A percentile compares a stretch with the other conserved stretches of the same genome.
Conservation (phyloP, 2,329 filamentous ascomycete genomes). For the Achaetomium macrosporum region DNA sequence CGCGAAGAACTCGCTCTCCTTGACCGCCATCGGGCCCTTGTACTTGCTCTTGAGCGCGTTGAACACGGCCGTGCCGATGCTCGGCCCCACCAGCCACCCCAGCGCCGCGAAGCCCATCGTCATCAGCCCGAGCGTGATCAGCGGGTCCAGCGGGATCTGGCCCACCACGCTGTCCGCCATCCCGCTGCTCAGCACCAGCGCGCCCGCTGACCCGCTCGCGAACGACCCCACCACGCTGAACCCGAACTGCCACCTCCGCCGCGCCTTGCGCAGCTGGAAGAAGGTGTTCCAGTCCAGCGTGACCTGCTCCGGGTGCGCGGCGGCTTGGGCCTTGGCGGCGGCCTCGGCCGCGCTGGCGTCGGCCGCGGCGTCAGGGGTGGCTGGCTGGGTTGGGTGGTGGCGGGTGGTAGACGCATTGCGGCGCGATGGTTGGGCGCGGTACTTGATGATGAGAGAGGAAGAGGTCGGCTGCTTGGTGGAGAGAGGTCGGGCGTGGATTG, state of each 20-base stretch:
- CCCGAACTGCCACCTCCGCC: conserved; percentile 74
- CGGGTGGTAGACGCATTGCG: conserved; percentile 15
- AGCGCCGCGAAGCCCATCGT: conserved; percentile 70
- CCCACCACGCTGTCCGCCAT: conserved; percentile 65
- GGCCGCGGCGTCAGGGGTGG: conserved; percentile 16
- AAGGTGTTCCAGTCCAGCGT: conserved; percentile 85
- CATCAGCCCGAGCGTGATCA: conserved; percentile 76
- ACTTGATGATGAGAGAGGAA: conserved; percentile 16
- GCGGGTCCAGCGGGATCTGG: conserved; percentile 78
- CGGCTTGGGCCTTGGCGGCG: conserved; percentile 24
- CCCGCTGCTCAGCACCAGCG: conserved; percentile 61
- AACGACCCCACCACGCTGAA: conserved; percentile 65
- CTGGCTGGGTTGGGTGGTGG: not conserved
- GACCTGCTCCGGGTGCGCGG: conserved; percentile 30
- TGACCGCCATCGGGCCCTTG: conserved; percentile 67
- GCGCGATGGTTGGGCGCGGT: conserved; percentile 19
- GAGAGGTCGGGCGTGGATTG: conserved; percentile 6
- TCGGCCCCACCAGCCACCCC: conserved; percentile 84
- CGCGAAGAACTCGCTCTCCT: conserved; percentile 90
- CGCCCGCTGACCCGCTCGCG: conserved; percentile 55
- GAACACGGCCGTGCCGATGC: conserved; percentile 74
- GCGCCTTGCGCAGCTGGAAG: conserved; percentile 81
- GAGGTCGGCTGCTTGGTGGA: conserved; percentile 14
- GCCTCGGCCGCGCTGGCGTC: conserved; percentile 24
- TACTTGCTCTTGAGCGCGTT: conserved; percentile 66